Percentiles rank a stretch among this genome's conserved stretches.
Evolutionary conservation across 192 early-diverging fungal genomes (phyloP).

Genomic region (Backusella tarrabulga): DNA sequence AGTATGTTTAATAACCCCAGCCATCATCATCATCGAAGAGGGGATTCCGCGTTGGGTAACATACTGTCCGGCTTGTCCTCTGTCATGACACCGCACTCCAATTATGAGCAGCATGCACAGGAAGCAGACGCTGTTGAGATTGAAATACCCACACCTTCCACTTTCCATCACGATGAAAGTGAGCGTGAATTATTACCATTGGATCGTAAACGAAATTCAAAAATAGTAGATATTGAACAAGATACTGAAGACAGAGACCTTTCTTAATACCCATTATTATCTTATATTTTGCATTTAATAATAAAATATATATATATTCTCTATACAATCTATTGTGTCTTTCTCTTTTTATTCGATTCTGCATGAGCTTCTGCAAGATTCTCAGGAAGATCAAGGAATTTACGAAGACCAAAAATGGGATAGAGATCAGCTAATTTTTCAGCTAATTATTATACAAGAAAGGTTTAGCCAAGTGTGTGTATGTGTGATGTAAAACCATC

Average conservation of each 20-base stretch:
- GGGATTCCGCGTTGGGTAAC: constrained; percentile 9
- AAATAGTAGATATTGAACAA: constrained; percentile 19
- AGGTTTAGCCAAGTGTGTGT: background rate
- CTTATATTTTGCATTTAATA: background rate
- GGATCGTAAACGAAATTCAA: constrained; percentile 2
- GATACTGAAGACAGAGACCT: constrained; percentile 13
- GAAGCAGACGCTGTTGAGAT: constrained; percentile 33
- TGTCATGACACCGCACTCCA: background rate
- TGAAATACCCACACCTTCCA: constrained; percentile 30
- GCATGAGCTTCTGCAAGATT: constrained; percentile 10
- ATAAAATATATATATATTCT: background rate
- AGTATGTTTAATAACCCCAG: background rate
- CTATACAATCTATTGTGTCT: background rate
- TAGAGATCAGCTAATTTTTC: constrained; percentile 61
- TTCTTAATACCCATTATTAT: background rate
- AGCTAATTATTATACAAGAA: background rate
- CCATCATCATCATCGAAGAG: background rate
- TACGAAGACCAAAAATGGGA: constrained; percentile 15
- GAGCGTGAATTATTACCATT: constrained; percentile 15
- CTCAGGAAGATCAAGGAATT: constrained; percentile 21
- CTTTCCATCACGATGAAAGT: background rate
- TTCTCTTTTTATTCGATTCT: constrained; percentile 5
- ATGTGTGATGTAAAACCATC: background rate
- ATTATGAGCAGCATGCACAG: background rate
- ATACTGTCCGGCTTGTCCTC: constrained; percentile 13